Percentiles rank a stretch among this genome's conserved stretches.
These are phyloP conservation scores for Penicillium sumatraense DNA, from an alignment of 2,329 filamentous ascomycete genomes.

Conservation along the genomic window DNA sequence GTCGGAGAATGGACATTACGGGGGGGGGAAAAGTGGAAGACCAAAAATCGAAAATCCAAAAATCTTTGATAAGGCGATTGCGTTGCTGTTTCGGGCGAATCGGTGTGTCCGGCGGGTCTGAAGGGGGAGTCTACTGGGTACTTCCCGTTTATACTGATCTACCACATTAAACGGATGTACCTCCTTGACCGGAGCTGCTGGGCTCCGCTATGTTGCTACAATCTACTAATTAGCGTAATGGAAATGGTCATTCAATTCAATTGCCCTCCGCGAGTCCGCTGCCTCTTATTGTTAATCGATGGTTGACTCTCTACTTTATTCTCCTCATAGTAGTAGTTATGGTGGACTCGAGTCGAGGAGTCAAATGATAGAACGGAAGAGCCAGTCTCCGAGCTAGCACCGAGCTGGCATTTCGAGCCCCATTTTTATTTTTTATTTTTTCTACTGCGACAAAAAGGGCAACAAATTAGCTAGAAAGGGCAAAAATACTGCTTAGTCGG, in stretches of 20 bases:
- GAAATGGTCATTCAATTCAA: background rate
- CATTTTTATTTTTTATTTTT: constrained; percentile 12
- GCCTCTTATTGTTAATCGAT: background rate
- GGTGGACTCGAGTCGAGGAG: background rate
- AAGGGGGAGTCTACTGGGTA: background rate
- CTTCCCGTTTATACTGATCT: background rate
- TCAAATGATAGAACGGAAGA: background rate
- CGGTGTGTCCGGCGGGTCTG: constrained; percentile 33
- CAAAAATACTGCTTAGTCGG: background rate
- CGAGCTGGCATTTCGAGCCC: constrained; percentile 7
- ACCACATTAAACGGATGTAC: background rate
- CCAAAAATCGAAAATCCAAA: constrained; percentile 19
- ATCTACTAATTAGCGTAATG: background rate
- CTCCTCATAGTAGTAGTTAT: too few relatives aligned
- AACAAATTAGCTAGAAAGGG: background rate
- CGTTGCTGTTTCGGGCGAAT: constrained; percentile 41
- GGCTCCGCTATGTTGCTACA: background rate
- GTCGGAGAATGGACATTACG: background rate
- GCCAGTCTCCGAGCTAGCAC: background rate
- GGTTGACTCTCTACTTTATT: background rate
- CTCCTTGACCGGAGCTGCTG: background rate
- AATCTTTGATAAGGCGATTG: constrained; percentile 23
- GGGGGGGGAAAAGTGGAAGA: constrained; percentile 6
- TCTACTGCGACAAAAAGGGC: constrained; percentile 1
- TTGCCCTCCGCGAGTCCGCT: background rate